Conservation (phyloP, 768 basidiomycete genomes). For the Amanita subjunquillea region DNA sequence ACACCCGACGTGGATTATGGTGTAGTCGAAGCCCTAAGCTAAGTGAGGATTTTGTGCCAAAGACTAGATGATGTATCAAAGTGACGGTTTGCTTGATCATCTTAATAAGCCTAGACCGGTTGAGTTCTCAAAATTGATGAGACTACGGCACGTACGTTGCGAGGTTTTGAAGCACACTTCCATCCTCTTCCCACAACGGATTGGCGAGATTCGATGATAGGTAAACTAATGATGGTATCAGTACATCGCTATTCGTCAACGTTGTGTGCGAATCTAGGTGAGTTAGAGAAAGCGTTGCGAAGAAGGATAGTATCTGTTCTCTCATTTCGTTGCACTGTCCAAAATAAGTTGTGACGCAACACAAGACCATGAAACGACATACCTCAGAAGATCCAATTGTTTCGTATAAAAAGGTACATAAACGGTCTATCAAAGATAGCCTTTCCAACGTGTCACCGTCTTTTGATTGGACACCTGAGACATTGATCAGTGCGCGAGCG, state of each 20-base stretch:
- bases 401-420: slow-evolving; percentile 1
- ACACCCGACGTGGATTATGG: slow-evolving; percentile 39
- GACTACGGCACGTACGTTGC: slow-evolving; percentile 22
- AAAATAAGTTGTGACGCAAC: not conserved
- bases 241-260: slow-evolving; percentile 34
- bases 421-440: slow-evolving; percentile 33
- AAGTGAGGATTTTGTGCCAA: slow-evolving; percentile 32
- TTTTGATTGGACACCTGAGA: slow-evolving; percentile 16
- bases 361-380: not conserved
- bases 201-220: slow-evolving; percentile 42
- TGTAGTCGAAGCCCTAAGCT: slow-evolving; percentile 52
- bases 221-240: slow-evolving; percentile 58
- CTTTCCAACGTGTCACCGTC: slow-evolving; percentile 15
- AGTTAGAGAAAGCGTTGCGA: slow-evolving; percentile 30
- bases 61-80: slow-evolving; percentile 56
- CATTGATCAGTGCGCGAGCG: slow-evolving; percentile 31
- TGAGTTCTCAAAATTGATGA: not conserved
- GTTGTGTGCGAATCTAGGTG: slow-evolving; percentile 25
- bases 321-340: not conserved
- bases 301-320: slow-evolving; percentile 21
- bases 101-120: slow-evolving; percentile 32
- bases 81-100: slow-evolving; percentile 42
- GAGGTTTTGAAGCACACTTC: slow-evolving; percentile 23
- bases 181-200: slow-evolving; percentile 60
- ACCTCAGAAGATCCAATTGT: not conserved